Evolutionary conservation across 2,329 filamentous ascomycete species (phyloP), one percentile per base, ranked within the genome.

Genomic region (Nothophaeocryptopus gaeumannii): DNA sequence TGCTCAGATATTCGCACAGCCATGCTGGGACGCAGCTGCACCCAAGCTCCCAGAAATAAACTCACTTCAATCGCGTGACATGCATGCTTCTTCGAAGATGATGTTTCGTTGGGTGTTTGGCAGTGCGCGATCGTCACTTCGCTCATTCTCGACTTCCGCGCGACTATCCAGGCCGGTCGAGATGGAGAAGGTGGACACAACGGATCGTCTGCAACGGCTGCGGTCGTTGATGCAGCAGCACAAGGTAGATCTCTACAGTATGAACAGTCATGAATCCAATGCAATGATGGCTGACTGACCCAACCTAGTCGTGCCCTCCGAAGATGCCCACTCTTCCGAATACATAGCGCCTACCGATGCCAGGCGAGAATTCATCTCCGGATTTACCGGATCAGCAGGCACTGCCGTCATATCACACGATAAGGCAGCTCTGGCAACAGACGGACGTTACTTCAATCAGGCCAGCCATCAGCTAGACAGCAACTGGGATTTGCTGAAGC

Each of bases 381-480:
- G 93, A 20, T 99, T 99, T 71, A 89, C 89, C 51, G 93, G 93
- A 47, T 99, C 93, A 8, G 92, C 93, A 37, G 93, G 93, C 51
- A 95, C 89, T 57, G 93, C 91, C 34, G 85, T 99, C 43, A 79
- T 99, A 49, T 93, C 91, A 2, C 80, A 82, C 42, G 85, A 89
- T 44, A 91, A 91, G 70, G 93, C 93, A 12, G 89, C 89, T 11
- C 75, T 99, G 50, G 89, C 93, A 10, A 99, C 93, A 29, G 93
- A 99, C 68, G 93, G 93, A 29, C 85, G 93, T 58, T 99, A 99
- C 72, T 99, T 97, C 78, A 97, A 95, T 73, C 93, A 99, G 71
- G 93, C 93, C 20, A 77, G 84, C 55, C 88, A 91, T 63, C 89
- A 99, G 70, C 81, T 99, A 29, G 93, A 97, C 69, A 74, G 72